Percentiles rank a stretch among this genome's conserved stretches.
phyloP scores from a whole-genome alignment of 495 filamentous ascomycete genomes.

The Penicilliopsis zonata region DNA sequence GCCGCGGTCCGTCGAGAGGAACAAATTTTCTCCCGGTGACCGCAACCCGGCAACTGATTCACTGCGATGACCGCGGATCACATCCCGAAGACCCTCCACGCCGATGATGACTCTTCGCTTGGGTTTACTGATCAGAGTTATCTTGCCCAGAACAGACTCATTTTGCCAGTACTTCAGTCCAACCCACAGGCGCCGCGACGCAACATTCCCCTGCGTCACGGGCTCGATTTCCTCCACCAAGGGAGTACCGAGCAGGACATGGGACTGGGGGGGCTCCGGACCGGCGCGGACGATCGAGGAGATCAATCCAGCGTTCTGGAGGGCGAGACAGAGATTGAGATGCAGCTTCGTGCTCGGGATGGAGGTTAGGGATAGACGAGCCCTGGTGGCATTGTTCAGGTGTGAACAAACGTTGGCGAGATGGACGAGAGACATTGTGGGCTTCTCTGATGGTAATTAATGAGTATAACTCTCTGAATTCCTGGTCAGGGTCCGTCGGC shows the following conservation, averaged over 20 bases:
- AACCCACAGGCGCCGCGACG: slow-evolving; percentile 73
- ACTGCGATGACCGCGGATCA: slow-evolving; percentile 54
- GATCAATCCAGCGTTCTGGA: slow-evolving; percentile 77
- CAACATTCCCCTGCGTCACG: slow-evolving; percentile 67
- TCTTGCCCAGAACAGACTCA: slow-evolving; percentile 64
- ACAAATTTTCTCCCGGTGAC: slow-evolving; percentile 72
- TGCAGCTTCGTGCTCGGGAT: slow-evolving; percentile 73
- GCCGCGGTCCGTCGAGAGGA: slow-evolving; percentile 66
- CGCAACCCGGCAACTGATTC: slow-evolving; percentile 59
- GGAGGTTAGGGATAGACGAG: slow-evolving; percentile 76
- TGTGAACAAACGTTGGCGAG: slow-evolving; percentile 79
- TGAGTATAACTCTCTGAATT: background rate
- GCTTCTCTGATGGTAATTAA: slow-evolving; percentile 3
- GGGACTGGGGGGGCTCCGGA: slow-evolving; percentile 46
- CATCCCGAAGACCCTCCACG: slow-evolving; percentile 40
- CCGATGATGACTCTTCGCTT: slow-evolving; percentile 59
- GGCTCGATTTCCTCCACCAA: slow-evolving; percentile 31
- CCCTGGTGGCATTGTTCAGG: slow-evolving; percentile 84
- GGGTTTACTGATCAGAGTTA: slow-evolving; percentile 64
- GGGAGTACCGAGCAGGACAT: slow-evolving; percentile 36
- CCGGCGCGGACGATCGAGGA: slow-evolving; percentile 72
- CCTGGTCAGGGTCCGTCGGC: background rate
- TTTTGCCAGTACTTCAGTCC: slow-evolving; percentile 91
- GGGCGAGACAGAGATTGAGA: slow-evolving; percentile 58
- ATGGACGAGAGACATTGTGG: slow-evolving; percentile 72